Base-by-base conservation (phyloP, 768 basidiomycete genomes). In the Postia placenta region DNA sequence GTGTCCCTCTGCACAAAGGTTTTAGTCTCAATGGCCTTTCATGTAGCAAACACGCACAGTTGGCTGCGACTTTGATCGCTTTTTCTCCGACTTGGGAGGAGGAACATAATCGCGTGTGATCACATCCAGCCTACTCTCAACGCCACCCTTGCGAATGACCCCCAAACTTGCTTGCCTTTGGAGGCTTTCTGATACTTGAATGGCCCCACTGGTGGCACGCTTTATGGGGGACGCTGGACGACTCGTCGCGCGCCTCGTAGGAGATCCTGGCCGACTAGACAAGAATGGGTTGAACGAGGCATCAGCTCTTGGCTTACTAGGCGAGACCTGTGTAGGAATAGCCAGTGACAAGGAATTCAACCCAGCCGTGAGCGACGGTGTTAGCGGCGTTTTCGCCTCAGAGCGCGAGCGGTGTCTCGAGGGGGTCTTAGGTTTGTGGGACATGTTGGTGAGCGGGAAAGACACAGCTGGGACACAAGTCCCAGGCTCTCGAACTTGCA, bases 101-200 rank as follows among this genome's bases (percentile, higher is more conserved):
- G 86, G 85, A 12, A 84, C 74, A 55, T 90, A 89, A 63, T 91
- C 88, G 41, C 76, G 71, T 0, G 84, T 84, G 48, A 91, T 79
- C 19, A 90, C 85, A 40, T 91, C 82, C 14, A 90, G 69, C 49
- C 85, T 74, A 53, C 82, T 83, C 61, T 92, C 88, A 11, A 89
- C 65, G 6, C 87, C 87, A 36, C 88, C 88, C 52, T 79, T 85
- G 30, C 86, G 70, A 55, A 91, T 83, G 15, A 92, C 77, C 5
- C 88, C 85, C 1, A 65, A 66, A 53, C 70, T 78, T 0, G 84
- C 82, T 58, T 87, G 86, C 2, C 79, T 73, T 46, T 80, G 73
- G 5, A 85, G 67, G 0, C 71, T 72, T 35, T 80, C 80, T 0
- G 75, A 73, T 35, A 78, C 68, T 11, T 75, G 68, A 23, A 79